A percentile compares a stretch with the other conserved stretches of the same genome.
phyloP scores from a whole-genome alignment of 768 basidiomycete species.

The Suillus discolor region DNA sequence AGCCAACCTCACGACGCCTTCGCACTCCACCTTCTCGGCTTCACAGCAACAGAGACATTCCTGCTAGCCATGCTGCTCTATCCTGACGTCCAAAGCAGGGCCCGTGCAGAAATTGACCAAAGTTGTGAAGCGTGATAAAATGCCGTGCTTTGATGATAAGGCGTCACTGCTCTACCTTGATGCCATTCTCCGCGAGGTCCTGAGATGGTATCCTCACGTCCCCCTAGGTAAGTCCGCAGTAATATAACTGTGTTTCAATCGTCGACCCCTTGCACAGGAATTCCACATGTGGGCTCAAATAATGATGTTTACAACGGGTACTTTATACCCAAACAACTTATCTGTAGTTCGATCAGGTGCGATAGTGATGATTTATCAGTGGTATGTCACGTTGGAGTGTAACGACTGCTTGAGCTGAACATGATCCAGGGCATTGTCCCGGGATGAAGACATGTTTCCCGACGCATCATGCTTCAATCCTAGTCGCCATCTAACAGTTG shows the following conservation, averaged over 20 bases:
- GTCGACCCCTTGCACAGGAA: conserved; percentile 6
- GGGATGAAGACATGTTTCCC: not conserved
- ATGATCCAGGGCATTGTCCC: conserved; percentile 2
- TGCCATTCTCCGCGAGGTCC: conserved; percentile 21
- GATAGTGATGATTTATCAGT: not conserved
- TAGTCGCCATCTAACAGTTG: not conserved
- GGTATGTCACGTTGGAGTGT: not conserved
- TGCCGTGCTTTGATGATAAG: conserved; percentile 19
- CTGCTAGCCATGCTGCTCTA: conserved; percentile 30
- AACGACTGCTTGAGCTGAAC: not conserved
- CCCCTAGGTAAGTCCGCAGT: conserved; percentile 21
- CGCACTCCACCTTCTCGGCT: too few species aligned
- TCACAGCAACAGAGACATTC: conserved; percentile 16
- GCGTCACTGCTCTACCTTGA: conserved; percentile 25
- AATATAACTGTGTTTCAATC: not conserved
- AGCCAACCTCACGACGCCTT: too few species aligned
- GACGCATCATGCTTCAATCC: conserved; percentile 2
- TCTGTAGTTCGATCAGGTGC: not conserved
- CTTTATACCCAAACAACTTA: conserved; percentile 43
- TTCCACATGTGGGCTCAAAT: conserved; percentile 28
- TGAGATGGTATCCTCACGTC: conserved; percentile 24
- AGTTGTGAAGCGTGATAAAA: conserved; percentile 15
- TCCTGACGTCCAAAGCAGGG: conserved; percentile 26
- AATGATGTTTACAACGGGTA: conserved; percentile 44
- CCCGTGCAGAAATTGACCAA: conserved; percentile 31